A percentile compares a stretch with the other conserved stretches of the same genome.
Conservation (phyloP, 768 basidiomycete species). For the Tubosaeta sp. region DNA sequence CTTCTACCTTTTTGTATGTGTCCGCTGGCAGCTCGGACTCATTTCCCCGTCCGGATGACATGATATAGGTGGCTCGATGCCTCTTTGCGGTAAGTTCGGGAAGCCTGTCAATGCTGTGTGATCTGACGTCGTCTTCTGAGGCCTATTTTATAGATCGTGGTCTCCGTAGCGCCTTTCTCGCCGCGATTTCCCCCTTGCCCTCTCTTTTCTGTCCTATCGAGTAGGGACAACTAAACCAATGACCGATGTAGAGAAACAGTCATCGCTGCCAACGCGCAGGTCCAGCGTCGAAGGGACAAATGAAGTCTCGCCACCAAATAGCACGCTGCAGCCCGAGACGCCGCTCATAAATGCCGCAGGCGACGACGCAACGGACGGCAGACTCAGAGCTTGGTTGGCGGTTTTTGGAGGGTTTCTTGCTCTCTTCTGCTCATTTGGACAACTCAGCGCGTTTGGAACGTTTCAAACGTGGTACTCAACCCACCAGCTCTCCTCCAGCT, state of each 20-base stretch:
- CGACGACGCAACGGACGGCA: constrained; percentile 1
- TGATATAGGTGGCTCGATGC: constrained; percentile 12
- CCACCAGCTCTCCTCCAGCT: constrained; percentile 50
- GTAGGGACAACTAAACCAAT: constrained; percentile 16
- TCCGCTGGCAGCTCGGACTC: constrained; percentile 5
- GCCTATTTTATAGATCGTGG: constrained; percentile 25
- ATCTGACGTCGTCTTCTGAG: constrained; percentile 17
- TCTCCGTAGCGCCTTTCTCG: constrained; percentile 1
- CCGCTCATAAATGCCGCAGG: constrained; percentile 11
- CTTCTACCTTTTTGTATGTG: constrained; percentile 6
- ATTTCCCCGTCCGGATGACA: constrained; percentile 2
- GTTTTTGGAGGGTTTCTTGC: constrained; percentile 64
- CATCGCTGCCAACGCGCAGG: constrained; percentile 12
- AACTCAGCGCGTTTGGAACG: constrained; percentile 68
- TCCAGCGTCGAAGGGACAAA: constrained; percentile 22
- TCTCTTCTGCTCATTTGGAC: constrained; percentile 67
- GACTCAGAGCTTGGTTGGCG: constrained; percentile 39
- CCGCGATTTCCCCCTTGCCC: constrained; percentile 12
- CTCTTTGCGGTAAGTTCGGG: constrained; percentile 26
- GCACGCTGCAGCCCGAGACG: constrained; percentile 20
- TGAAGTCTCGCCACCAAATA: constrained; percentile 19
- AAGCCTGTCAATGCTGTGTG: constrained; percentile 19
- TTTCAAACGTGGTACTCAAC: constrained; percentile 64
- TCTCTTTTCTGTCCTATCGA: constrained; percentile 4
- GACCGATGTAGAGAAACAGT: constrained; percentile 30